phyloP scores from a whole-genome alignment of 2,329 filamentous ascomycete species.

The Aspergillus piperis region DNA sequence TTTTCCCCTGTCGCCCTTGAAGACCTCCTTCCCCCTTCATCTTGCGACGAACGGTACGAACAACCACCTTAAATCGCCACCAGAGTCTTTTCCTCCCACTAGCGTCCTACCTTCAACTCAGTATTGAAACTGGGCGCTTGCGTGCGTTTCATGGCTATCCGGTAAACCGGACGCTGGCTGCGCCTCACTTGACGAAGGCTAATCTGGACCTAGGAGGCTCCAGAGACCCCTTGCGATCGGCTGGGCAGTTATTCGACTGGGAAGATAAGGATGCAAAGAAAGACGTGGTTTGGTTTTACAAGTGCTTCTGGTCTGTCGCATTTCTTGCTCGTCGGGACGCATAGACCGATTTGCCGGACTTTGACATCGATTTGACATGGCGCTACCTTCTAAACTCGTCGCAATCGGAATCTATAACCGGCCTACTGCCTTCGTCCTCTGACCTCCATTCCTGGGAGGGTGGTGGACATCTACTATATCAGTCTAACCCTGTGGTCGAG shows the following conservation, averaged over 20 bases:
- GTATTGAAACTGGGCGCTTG: neutral
- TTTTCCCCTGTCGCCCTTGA: neutral
- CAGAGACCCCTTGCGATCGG: slow-evolving; percentile 1
- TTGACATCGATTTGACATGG: neutral
- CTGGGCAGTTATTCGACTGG: neutral
- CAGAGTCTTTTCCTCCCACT: neutral
- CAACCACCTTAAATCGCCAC: neutral
- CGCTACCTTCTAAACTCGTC: neutral
- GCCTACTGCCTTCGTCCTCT: neutral
- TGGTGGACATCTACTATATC: neutral
- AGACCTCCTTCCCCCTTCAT: neutral
- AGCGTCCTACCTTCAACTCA: neutral
- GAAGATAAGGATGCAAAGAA: slow-evolving; percentile 5
- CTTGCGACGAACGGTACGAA: slow-evolving; percentile 1
- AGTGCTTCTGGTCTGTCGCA: neutral
- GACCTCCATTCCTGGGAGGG: neutral
- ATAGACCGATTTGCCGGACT: neutral
- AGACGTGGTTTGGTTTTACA: neutral
- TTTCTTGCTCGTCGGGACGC: neutral
- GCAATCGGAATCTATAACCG: neutral
- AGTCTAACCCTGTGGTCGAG: neutral
- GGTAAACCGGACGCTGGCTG: neutral
- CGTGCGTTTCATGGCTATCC: neutral
- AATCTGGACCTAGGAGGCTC: neutral
- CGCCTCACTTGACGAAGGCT: neutral